Evolutionary conservation across 306 rosid species (phyloP), one percentile per base, ranked within the genome.

Genomic region (Benincasa hispida): DNA sequence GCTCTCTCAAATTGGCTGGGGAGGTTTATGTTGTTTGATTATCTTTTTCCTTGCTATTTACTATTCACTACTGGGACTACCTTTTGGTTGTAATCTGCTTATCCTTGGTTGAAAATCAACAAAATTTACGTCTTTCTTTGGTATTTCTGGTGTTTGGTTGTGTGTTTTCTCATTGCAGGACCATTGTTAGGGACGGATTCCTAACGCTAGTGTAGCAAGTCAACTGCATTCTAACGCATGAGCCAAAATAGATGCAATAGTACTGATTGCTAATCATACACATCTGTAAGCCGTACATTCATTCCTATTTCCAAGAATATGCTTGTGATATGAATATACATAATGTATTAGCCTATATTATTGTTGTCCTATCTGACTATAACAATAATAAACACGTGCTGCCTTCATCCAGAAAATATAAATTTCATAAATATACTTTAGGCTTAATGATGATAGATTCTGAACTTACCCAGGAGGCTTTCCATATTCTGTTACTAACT

Each of bases 401-500:
- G 21, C 67, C 19, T 54, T 54, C 65, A n/a, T 32, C 27, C 12
- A 53, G 50, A 74, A 54, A 74, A 30, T 11, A 74, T 15, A 2
- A 24, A 34, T 2, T 12, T 65, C 56, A 24, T 11, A 45, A 63
- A 13, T 21, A 22, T 37, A 22, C 35, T 42, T 24, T 2, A 69
- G 56, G 3, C 28, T 30, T 57, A 75, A 39, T 54, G 78, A 25
- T 50, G 55, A 55, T 21, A 76, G 62, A 51, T 42, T 25, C 3
- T 37, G 72, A 78, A 85, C 96, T 86, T 84, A 92, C 99, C 99
- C 99, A 2, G 99, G 89, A 51, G 98, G 99, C 81, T 87, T 95
- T 58, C 99, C 99, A 89, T 95, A 92, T 85, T 95, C 99, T 32
- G 99, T 95, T 17, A 91, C 87, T 82, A 95, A 83, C 90, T 95